Conservation (phyloP, 2,329 filamentous ascomycete species). For the Dryadomyces quercivorus region DNA sequence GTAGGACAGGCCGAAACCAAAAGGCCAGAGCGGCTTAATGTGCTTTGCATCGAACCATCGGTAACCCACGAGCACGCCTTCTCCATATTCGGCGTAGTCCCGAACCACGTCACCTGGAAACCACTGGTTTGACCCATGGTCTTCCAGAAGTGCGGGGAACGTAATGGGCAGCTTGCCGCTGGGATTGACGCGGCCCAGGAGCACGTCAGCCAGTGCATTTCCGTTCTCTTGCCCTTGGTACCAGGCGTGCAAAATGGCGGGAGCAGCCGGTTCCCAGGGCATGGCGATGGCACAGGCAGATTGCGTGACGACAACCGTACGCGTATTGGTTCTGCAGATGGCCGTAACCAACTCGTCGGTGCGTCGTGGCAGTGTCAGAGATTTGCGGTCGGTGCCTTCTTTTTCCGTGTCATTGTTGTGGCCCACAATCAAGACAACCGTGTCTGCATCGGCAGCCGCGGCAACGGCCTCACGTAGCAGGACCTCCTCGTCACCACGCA, state of each 20-base stretch:
- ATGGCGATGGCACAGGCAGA: slow-evolving; percentile 64
- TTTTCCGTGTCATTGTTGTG: slow-evolving; percentile 18
- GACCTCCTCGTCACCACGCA: slow-evolving; percentile 4
- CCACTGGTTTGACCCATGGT: slow-evolving; percentile 60
- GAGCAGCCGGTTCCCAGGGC: slow-evolving; percentile 22
- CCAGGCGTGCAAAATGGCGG: slow-evolving; percentile 61
- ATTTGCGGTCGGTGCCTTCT: slow-evolving; percentile 10
- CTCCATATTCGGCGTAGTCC: slow-evolving; percentile 54
- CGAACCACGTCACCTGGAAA: slow-evolving; percentile 43
- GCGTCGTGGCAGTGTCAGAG: slow-evolving; percentile 7
- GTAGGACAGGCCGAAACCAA: slow-evolving; percentile 10
- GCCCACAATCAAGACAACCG: slow-evolving; percentile 6
- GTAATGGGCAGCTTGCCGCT: slow-evolving; percentile 54
- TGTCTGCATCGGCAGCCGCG: slow-evolving; percentile 30
- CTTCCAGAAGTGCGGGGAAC: slow-evolving; percentile 49
- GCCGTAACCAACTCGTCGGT: slow-evolving; percentile 26
- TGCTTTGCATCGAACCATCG: slow-evolving; percentile 52
- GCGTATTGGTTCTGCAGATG: slow-evolving; percentile 39
- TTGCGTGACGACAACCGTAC: slow-evolving; percentile 45
- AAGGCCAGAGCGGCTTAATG: slow-evolving; percentile 16
- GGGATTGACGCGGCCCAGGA: slow-evolving; percentile 56
- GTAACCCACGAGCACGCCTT: slow-evolving; percentile 64
- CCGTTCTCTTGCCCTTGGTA: slow-evolving; percentile 82
- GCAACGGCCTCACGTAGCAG: slow-evolving; percentile 10
- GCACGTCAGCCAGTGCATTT: slow-evolving; percentile 51